A percentile compares a stretch with the other conserved stretches of the same genome.
phyloP scores from a whole-genome alignment of 345 rosid genomes.

The Eucalyptus dawsonii region DNA sequence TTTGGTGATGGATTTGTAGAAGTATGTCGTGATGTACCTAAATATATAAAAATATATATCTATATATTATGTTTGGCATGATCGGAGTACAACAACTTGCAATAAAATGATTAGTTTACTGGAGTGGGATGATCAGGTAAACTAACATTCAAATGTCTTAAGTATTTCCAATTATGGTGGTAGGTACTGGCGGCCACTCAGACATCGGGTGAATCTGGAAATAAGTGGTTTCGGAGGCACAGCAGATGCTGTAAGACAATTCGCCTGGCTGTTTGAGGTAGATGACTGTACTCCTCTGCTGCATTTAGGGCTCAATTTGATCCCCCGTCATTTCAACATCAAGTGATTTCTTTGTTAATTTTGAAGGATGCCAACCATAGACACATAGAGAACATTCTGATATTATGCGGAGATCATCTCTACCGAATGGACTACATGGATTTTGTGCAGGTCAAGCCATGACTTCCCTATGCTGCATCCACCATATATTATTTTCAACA shows the following conservation, averaged over 20 bases:
- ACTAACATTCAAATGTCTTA: neutral
- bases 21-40: constrained; percentile 20
- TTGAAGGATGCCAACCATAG: constrained; percentile 66
- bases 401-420: constrained; percentile 85
- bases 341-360: neutral
- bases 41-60: neutral
- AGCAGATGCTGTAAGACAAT: constrained; percentile 89
- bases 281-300: neutral
- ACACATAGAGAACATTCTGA: constrained; percentile 68
- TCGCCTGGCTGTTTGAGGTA: constrained; percentile 81
- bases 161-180: neutral
- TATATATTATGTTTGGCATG: neutral
- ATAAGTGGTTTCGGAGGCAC: constrained; percentile 95
- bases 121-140: neutral
- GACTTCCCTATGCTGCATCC: neutral
- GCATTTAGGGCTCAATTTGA: neutral
- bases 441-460: constrained; percentile 54
- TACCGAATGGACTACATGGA: constrained; percentile 92
- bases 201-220: constrained; percentile 77
- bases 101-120: neutral
- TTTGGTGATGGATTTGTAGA: constrained; percentile 75
- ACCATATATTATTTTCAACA: neutral
- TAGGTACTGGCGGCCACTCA: constrained; percentile 87
- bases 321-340: neutral
- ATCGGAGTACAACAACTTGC: neutral